These are phyloP conservation scores for Phyllosticta citribraziliensis DNA, from an alignment of 2,329 filamentous ascomycete species.

Conservation along the genomic window DNA sequence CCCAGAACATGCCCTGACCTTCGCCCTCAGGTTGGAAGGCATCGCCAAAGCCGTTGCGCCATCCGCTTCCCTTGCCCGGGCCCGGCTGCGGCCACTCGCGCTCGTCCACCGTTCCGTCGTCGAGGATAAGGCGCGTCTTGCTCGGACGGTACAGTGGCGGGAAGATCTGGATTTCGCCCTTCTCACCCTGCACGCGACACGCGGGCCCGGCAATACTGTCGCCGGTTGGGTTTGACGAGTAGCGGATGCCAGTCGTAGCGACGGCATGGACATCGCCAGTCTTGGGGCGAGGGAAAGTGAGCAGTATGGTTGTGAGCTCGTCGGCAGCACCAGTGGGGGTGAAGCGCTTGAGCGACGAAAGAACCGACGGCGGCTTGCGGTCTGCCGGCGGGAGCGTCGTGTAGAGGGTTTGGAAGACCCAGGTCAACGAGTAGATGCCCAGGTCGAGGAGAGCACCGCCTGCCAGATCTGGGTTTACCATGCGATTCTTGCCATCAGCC, in stretches of 20 bases:
- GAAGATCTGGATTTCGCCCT: slow-evolving; percentile 73
- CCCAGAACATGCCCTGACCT: slow-evolving; percentile 83
- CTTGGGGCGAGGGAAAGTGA: slow-evolving; percentile 57
- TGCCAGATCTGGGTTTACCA: slow-evolving; percentile 75
- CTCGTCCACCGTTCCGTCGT: slow-evolving; percentile 38
- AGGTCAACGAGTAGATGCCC: slow-evolving; percentile 81
- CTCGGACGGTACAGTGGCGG: slow-evolving; percentile 61
- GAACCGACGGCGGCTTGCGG: slow-evolving; percentile 57
- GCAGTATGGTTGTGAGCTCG: slow-evolving; percentile 66
- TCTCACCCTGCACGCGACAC: slow-evolving; percentile 70
- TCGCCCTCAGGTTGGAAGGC: slow-evolving; percentile 40
- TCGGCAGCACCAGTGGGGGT: slow-evolving; percentile 65
- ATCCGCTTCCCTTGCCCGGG: slow-evolving; percentile 37
- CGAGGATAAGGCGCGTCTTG: slow-evolving; percentile 52
- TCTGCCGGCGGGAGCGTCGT: slow-evolving; percentile 54
- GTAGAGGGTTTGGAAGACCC: slow-evolving; percentile 85
- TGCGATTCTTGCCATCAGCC: slow-evolving; percentile 49
- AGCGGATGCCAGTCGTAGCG: slow-evolving; percentile 40
- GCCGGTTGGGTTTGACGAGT: slow-evolving; percentile 49
- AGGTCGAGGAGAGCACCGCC: slow-evolving; percentile 77
- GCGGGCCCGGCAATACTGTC: slow-evolving; percentile 49
- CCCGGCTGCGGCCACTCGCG: slow-evolving; percentile 38
- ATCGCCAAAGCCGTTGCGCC: slow-evolving; percentile 38
- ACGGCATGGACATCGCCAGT: slow-evolving; percentile 56
- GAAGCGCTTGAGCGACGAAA: slow-evolving; percentile 58